phyloP scores from a whole-genome alignment of 441 rosid species.

The Croton laevigatus region DNA sequence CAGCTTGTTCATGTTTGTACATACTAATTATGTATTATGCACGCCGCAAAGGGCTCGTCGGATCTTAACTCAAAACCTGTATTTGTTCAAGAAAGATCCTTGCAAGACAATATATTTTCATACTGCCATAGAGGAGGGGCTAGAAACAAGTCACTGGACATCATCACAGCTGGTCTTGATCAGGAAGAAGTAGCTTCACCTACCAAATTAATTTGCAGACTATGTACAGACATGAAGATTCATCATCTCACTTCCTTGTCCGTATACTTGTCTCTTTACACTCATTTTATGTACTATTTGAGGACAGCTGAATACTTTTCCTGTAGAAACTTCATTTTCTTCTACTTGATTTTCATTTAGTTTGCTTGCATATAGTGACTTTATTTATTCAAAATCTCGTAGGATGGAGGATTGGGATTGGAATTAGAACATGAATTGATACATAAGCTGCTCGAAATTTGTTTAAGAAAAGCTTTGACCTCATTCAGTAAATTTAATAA shows the following conservation, averaged over 20 bases:
- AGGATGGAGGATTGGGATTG: conserved; percentile 54
- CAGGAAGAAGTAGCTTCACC: conserved; percentile 91
- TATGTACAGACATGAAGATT: conserved; percentile 80
- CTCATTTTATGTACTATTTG: conserved; percentile 91
- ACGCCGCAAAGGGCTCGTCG: conserved; percentile 77
- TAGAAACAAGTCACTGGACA: conserved; percentile 68
- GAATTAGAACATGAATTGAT: no score
- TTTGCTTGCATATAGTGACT: no score
- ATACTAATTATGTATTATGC: conserved; percentile 62
- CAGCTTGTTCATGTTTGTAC: conserved; percentile 36
- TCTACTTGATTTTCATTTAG: conserved; percentile 78
- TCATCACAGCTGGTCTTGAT: conserved; percentile 73
- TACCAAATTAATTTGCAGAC: conserved; percentile 89
- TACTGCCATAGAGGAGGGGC: conserved; percentile 98
- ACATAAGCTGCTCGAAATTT: no score
- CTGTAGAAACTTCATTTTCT: conserved; percentile 87
- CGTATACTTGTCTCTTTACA: conserved; percentile 81
- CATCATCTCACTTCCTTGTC: conserved; percentile 82
- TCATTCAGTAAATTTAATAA: no score
- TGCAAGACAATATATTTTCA: no score
- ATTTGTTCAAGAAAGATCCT: no score
- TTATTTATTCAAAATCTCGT: no score
- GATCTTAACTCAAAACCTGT: conserved; percentile 40
- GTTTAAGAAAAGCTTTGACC: no score
- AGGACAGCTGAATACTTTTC: conserved; percentile 86